phyloP scores from a whole-genome alignment of 768 basidiomycete genomes.

The Tylopilus subfusipes region DNA sequence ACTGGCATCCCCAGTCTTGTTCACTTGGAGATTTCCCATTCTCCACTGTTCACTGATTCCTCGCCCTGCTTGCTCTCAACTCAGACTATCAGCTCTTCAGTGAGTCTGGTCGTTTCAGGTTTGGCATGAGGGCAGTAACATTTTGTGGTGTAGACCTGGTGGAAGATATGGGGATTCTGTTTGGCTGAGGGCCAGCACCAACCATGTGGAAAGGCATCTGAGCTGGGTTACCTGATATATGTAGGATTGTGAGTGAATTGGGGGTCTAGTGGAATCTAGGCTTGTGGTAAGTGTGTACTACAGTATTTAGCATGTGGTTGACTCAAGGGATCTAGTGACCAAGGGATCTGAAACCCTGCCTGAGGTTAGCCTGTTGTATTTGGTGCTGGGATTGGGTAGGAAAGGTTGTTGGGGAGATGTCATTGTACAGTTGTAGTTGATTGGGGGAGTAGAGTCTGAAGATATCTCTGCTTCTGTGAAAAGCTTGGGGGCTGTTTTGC shows the following conservation, averaged over 20 bases:
- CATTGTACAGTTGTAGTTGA: constrained; percentile 44
- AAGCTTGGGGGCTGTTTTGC: constrained; percentile 68
- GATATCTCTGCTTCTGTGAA: constrained; percentile 64
- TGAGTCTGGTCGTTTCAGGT: constrained; percentile 29
- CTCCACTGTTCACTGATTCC: too few relatives aligned
- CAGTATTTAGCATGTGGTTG: constrained; percentile 31
- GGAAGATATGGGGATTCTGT: constrained; percentile 40
- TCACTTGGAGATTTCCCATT: too few relatives aligned
- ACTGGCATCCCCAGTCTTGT: too few relatives aligned
- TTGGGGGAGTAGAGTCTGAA: constrained; percentile 63
- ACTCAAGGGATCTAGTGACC: constrained; percentile 29
- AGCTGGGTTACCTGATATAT: constrained; percentile 19
- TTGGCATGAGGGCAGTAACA: constrained; percentile 34
- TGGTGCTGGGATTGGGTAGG: constrained; percentile 33
- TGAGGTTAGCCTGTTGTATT: constrained; percentile 30
- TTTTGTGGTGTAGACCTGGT: constrained; percentile 26
- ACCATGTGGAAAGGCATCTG: constrained; percentile 26
- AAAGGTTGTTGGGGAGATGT: constrained; percentile 7
- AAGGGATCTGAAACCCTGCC: constrained; percentile 29
- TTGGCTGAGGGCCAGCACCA: constrained; percentile 39
- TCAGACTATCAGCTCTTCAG: too few relatives aligned
- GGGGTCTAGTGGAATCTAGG: too few relatives aligned
- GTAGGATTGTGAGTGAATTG: constrained; percentile 23
- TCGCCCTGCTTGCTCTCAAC: too few relatives aligned
- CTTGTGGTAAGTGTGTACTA: constrained; percentile 31